Base-by-base conservation (phyloP, 805 yeast genomes). In the Candida yuanshanica region DNA sequence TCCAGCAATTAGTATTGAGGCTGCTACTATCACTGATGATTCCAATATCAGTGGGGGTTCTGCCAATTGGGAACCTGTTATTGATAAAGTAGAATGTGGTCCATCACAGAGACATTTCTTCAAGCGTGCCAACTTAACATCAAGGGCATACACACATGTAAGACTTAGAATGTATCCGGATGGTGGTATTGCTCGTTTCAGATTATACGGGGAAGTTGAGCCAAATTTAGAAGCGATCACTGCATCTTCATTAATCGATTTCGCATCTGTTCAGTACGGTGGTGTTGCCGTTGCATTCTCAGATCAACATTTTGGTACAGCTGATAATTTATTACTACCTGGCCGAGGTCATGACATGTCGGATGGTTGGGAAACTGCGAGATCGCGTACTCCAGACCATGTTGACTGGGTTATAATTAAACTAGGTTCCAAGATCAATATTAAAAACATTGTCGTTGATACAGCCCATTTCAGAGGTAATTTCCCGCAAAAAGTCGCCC, bases 321-420 rank as follows among this genome's bases (percentile, higher is more conserved):
- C 90, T 29, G 95, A 86, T 61, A 91, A 91, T 66, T 68, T 91
- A 47, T 66, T 91, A 43, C 69, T 91, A 41, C 97, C 97, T 2
- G 98, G 98, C 13, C 78, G 97, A 46, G 99, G 99, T 39, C 77
- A 74, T 53, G 96, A 91, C 63, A 91, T 91, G 98, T 79, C 93
- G 38, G 98, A 93, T 58, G 99, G 99, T 12, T 91, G 99, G 99
- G 99, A 91, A 62, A 91, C 99, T 20, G 78, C 77, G 53, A 78
- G 99, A 60, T 88, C 96, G 2, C 75, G 98, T 60, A 70, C 67
- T 11, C 76, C 80, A 4, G 89, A 86, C 34, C 98, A 91, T 60
- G 79, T 76, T 29, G 99, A 91, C 68, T 91, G 96, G 96, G 96
- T 79, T 2, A 75, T 87, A 39, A 75, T 91, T 44, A 77, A 82